phyloP scores from a whole-genome alignment of 2,329 filamentous ascomycete species.

The Lizonia empirigonia region DNA sequence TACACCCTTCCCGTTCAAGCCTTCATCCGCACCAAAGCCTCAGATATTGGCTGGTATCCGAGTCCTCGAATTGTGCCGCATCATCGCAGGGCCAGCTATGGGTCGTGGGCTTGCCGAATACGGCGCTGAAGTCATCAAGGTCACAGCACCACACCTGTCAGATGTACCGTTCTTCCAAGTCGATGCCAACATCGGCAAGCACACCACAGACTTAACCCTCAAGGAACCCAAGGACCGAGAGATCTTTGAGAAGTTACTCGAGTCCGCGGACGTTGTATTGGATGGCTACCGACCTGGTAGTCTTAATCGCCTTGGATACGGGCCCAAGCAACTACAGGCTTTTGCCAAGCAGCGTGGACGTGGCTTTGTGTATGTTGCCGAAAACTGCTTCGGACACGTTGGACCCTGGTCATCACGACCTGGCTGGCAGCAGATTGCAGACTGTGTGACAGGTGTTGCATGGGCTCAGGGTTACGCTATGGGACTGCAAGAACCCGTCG shows the following conservation, averaged over 20 bases:
- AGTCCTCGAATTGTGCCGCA: constrained; percentile 75
- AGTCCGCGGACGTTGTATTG: constrained; percentile 68
- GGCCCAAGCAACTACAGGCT: constrained; percentile 59
- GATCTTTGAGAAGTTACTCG: constrained; percentile 64
- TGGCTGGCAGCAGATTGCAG: constrained; percentile 76
- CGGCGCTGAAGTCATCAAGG: constrained; percentile 74
- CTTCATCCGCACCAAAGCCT: constrained; percentile 45
- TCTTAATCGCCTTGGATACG: constrained; percentile 67
- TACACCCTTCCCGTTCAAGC: constrained; percentile 53
- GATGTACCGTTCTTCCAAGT: constrained; percentile 76
- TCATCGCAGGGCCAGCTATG: constrained; percentile 77
- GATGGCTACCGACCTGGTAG: constrained; percentile 73
- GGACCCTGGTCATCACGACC: constrained; percentile 68
- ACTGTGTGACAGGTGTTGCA: constrained; percentile 66
- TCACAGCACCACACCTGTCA: constrained; percentile 70
- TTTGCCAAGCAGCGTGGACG: constrained; percentile 61
- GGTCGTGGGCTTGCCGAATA: constrained; percentile 74
- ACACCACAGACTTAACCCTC: constrained; percentile 67
- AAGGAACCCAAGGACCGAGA: constrained; percentile 60
- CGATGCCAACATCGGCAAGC: constrained; percentile 74
- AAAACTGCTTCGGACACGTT: constrained; percentile 73
- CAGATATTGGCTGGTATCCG: constrained; percentile 64
- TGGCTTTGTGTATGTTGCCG: constrained; percentile 70
- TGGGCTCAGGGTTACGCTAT: constrained; percentile 69
- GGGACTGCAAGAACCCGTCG: constrained; percentile 66